Percentiles rank a stretch among this genome's conserved stretches.
These are phyloP conservation scores for Trichophyton verrucosum DNA, from an alignment of 2,329 filamentous ascomycete species.

Conservation along the genomic window DNA sequence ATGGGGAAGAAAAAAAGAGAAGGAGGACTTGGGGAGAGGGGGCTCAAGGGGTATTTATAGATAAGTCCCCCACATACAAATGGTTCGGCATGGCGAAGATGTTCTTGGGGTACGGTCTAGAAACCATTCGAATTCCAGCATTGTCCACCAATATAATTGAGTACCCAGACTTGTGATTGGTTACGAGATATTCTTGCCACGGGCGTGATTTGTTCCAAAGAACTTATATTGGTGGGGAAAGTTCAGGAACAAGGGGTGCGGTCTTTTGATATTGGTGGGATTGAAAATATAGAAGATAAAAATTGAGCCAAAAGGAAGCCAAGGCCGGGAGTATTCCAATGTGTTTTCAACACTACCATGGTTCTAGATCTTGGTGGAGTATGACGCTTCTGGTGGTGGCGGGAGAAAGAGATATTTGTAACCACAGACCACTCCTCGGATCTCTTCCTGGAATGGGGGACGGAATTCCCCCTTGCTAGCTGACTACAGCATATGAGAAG, in stretches of 20 bases:
- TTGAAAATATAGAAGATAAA: neutral
- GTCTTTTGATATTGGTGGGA: neutral
- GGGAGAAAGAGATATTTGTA: neutral
- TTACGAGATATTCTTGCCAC: neutral
- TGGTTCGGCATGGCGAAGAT: neutral
- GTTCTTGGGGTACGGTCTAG: neutral
- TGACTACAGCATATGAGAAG: neutral
- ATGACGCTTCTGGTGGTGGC: neutral
- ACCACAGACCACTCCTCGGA: neutral
- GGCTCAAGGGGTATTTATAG: slow-evolving; percentile 13
- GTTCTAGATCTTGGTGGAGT: neutral
- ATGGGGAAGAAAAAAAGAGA: slow-evolving; percentile 6
- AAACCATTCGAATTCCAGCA: neutral
- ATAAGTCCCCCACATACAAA: slow-evolving; percentile 1
- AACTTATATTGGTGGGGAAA: neutral
- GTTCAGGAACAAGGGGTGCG: slow-evolving; percentile 1
- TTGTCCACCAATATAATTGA: neutral
- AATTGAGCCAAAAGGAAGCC: neutral
- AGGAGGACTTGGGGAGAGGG: neutral
- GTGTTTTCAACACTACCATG: neutral
- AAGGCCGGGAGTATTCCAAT: neutral
- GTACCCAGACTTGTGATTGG: neutral
- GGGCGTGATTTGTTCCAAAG: neutral
- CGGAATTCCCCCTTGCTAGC: too few species aligned
- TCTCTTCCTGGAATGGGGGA: neutral